A percentile compares a stretch with the other conserved stretches of the same genome.
Evolutionary conservation across 1,284 basidiomycete genomes (phyloP).

Genomic region (Cystobasidium sp.): DNA sequence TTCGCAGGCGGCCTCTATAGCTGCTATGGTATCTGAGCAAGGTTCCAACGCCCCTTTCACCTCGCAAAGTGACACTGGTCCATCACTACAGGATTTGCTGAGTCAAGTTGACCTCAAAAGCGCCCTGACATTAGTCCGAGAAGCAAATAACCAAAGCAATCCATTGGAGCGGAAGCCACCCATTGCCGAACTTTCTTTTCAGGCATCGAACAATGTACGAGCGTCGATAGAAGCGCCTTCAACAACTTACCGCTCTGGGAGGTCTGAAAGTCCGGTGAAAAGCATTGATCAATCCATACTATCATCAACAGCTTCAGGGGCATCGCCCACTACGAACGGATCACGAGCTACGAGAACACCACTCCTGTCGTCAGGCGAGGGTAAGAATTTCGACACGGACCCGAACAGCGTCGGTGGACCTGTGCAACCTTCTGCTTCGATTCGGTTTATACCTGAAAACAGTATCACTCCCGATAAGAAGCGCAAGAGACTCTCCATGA

Average conservation of each 20-base stretch:
- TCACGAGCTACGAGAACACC: slow-evolving; percentile 1
- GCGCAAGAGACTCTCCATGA: slow-evolving; percentile 19
- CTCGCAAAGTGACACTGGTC: neutral
- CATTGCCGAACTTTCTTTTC: neutral
- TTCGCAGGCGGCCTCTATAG: slow-evolving; percentile 18
- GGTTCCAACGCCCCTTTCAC: neutral
- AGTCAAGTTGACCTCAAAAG: slow-evolving; percentile 33
- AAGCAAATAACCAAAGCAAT: neutral
- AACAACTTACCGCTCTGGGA: slow-evolving; percentile 2
- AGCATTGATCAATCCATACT: neutral
- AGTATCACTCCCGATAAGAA: neutral
- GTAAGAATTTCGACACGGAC: neutral
- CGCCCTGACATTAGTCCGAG: slow-evolving; percentile 23
- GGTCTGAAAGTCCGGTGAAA: neutral
- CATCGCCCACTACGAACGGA: neutral
- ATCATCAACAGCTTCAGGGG: slow-evolving; percentile 2
- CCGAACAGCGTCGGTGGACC: neutral
- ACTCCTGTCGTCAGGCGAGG: neutral
- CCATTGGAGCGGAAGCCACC: neutral
- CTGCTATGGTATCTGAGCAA: slow-evolving; percentile 9
- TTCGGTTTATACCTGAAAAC: neutral
- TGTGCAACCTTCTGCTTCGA: neutral
- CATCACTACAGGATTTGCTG: slow-evolving; percentile 40
- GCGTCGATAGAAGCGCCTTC: neutral
- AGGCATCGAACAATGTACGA: neutral